These are phyloP conservation scores for Aegilops sharonensis DNA, from an alignment of 176 grass and related monocot species.

Conservation along the genomic window DNA sequence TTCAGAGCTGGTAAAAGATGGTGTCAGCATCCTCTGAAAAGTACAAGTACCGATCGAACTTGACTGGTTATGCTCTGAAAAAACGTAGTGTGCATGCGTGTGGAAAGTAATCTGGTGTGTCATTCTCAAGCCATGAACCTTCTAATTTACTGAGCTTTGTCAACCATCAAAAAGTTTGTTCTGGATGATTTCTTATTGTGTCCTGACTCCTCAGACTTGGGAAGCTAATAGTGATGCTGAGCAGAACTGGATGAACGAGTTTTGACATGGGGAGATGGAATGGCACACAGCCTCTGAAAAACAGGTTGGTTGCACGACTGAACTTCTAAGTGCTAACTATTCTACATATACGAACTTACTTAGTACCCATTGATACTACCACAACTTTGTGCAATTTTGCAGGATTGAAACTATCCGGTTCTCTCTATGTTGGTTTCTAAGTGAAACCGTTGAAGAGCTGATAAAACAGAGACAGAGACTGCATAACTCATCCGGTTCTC, in stretches of 20 bases:
- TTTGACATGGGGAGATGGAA: not conserved
- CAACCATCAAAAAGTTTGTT: not conserved
- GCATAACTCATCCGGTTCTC: not conserved
- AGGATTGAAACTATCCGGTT: conserved; percentile 26
- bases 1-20: not conserved
- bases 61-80: not conserved
- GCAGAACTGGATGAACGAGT: too few relatives aligned
- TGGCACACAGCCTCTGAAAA: conserved; percentile 60
- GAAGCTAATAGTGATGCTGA: not conserved
- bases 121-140: not conserved
- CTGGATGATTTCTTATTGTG: not conserved
- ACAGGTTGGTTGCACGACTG: not conserved
- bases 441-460: too few relatives aligned
- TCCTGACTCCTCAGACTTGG: too few relatives aligned
- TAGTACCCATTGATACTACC: too few relatives aligned
- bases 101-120: too few relatives aligned
- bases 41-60: not conserved
- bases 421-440: conserved; percentile 28
- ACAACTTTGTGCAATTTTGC: too few relatives aligned
- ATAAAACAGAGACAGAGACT: too few relatives aligned
- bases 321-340: too few relatives aligned
- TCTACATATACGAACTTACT: too few relatives aligned
- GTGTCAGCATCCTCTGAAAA: not conserved
- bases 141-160: not conserved
- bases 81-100: not conserved